phyloP scores from a whole-genome alignment of 176 grass and related monocot species.

The Oryza meyeriana region DNA sequence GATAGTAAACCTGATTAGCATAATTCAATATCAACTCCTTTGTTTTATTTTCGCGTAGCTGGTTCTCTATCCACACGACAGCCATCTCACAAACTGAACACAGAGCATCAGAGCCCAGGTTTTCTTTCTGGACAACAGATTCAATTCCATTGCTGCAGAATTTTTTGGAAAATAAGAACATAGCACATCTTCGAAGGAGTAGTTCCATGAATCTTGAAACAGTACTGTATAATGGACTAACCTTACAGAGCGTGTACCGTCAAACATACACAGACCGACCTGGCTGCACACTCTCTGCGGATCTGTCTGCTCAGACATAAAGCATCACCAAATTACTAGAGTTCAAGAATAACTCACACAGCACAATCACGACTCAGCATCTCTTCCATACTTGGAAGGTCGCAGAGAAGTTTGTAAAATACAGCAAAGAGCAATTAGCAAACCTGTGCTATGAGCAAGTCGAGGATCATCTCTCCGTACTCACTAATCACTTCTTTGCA shows the following conservation, averaged over 20 bases:
- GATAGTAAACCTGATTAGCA: constrained; percentile 61
- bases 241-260: constrained; percentile 68
- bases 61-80: constrained; percentile 97
- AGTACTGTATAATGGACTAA: constrained; percentile 13
- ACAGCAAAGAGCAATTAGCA: background rate
- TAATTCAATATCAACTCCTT: constrained; percentile 71
- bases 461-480: constrained; percentile 85
- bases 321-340: background rate
- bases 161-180: background rate
- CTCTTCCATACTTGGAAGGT: background rate
- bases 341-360: background rate
- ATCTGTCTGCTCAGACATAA: constrained; percentile 45
- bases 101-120: constrained; percentile 44
- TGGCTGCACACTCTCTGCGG: constrained; percentile 64
- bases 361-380: background rate
- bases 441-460: constrained; percentile 83
- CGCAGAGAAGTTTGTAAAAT: background rate
- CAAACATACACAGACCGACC: constrained; percentile 68
- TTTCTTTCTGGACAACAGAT: constrained; percentile 59
- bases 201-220: background rate
- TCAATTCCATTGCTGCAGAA: constrained; percentile 62
- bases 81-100: constrained; percentile 82
- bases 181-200: background rate
- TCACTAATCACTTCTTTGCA: constrained; percentile 84
- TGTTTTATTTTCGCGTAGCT: constrained; percentile 72